A percentile compares a stretch with the other conserved stretches of the same genome.
Conservation (phyloP, 345 rosid genomes). For the Trapa incisa region DNA sequence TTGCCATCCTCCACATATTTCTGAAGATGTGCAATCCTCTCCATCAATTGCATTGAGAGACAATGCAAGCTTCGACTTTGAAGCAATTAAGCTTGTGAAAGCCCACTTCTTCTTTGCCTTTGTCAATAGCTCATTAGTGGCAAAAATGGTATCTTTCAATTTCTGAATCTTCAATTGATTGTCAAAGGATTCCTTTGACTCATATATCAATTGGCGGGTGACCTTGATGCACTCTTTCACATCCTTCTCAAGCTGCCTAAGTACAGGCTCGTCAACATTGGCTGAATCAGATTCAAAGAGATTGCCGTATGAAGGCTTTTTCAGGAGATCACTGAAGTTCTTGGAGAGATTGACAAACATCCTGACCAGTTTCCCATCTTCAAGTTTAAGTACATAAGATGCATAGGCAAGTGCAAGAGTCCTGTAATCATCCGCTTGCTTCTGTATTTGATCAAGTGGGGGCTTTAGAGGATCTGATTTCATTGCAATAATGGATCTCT, state of each 20-base stretch:
- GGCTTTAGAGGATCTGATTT: conserved; percentile 91
- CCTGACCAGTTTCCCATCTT: conserved; percentile 78
- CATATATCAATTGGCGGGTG: conserved; percentile 71
- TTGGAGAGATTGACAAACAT: conserved; percentile 74
- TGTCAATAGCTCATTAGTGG: conserved; percentile 70
- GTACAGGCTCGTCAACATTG: conserved; percentile 50
- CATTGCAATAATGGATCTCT: conserved; percentile 69
- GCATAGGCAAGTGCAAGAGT: conserved; percentile 67
- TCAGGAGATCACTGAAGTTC: conserved; percentile 69
- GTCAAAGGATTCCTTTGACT: conserved; percentile 87
- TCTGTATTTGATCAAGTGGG: conserved; percentile 73
- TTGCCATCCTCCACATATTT: conserved; percentile 70
- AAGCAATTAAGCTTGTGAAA: conserved; percentile 82
- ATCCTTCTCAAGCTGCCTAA: conserved; percentile 84
- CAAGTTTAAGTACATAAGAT: conserved; percentile 89
- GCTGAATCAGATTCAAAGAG: conserved; percentile 51
- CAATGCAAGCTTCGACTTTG: conserved; percentile 92
- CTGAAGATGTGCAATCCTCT: conserved; percentile 73
- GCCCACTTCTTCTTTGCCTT: conserved; percentile 89
- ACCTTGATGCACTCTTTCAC: conserved; percentile 79
- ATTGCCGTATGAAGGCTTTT: conserved; percentile 49
- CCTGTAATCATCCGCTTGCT: conserved; percentile 96
- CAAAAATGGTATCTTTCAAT: conserved; percentile 76
- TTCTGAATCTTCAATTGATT: conserved; percentile 93
- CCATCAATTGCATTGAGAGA: conserved; percentile 87